A percentile compares a stretch with the other conserved stretches of the same genome.
phyloP scores from a whole-genome alignment of 176 grass and related monocot genomes.

The Oropetium thomaeum region DNA sequence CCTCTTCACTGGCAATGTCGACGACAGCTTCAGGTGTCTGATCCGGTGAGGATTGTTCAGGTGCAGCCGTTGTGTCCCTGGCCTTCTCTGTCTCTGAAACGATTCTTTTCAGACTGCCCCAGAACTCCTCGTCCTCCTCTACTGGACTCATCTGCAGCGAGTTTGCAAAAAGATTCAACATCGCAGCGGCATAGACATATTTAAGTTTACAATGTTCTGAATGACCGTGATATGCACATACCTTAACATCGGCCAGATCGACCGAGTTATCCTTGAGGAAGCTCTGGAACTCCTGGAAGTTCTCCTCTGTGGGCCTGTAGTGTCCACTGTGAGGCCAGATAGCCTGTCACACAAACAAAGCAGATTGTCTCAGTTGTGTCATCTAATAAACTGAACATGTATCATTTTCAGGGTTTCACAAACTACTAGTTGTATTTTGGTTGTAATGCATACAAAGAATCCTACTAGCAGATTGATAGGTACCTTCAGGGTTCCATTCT shows the following conservation, averaged over 20 bases:
- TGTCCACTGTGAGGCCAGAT: conserved; percentile 92
- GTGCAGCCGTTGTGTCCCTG: neutral
- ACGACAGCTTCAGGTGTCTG: neutral
- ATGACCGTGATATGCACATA: neutral
- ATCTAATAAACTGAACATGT: neutral
- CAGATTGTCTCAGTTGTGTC: conserved; percentile 9
- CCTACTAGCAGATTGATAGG: neutral
- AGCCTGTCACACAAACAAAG: conserved; percentile 52
- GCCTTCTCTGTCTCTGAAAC: conserved; percentile 28
- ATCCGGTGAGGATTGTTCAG: neutral
- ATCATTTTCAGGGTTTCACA: neutral
- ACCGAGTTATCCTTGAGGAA: conserved; percentile 68
- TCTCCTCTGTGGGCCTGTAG: conserved; percentile 78
- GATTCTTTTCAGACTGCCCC: conserved; percentile 38
- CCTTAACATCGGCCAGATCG: conserved; percentile 71
- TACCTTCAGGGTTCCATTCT: conserved; percentile 81
- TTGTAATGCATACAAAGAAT: neutral
- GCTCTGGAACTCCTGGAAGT: conserved; percentile 79
- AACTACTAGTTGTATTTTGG: neutral
- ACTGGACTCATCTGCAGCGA: conserved; percentile 65
- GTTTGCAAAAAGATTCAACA: neutral
- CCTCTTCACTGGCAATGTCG: neutral
- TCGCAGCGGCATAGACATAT: neutral
- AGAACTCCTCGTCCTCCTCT: conserved; percentile 68
- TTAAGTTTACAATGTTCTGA: neutral